Base-by-base conservation (phyloP, 257 asterid genomes). In the Ophiorrhiza pumila region DNA sequence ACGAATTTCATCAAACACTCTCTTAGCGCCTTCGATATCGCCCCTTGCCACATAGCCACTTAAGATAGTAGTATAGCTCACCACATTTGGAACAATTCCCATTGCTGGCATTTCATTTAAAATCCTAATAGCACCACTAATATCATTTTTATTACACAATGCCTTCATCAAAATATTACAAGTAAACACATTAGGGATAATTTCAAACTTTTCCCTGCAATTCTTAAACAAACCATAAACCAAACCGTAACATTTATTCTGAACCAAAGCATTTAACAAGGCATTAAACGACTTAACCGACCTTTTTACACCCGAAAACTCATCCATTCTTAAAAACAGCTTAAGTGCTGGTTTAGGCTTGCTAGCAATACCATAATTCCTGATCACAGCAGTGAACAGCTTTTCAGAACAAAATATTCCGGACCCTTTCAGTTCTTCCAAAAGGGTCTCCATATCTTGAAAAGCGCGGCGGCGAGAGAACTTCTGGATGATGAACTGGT, bases 31-130 rank as follows among this genome's bases (percentile, higher is more conserved):
- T 10, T 43, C 71, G 87, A 94, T 83, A 74, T 94, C 93, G 6
- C 90, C 88, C 73, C 87, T 79, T 4, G 81, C 83, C 27, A 83
- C 92, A 74, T 83, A 90, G 34, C 96, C 96, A 1, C 93, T 80
- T 83, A 91, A 74, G 78, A 94, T 73, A 14, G 97, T 91, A 0
- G 99, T 94, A 76, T 91, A 94, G 72, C 93, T 94, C 71, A 90
- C 93, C 81, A 90, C 96, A 80, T 91, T 90, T 0, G 99, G 96
- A 39, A 89, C 85, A 77, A 94, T 67, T 23, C 98, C 98, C 93
- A 91, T 87, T 41, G 80, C 87, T 14, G 99, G 98, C 87, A 94
- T 94, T 85, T 94, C 99, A 79, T 89, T 96, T 9, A 94, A 61
- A 84, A 94, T 75, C 80, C 79, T 82, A 61, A 84, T 73, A 7